Conservation (phyloP, 192 early-diverging fungal species). For the Podila minutissima region DNA sequence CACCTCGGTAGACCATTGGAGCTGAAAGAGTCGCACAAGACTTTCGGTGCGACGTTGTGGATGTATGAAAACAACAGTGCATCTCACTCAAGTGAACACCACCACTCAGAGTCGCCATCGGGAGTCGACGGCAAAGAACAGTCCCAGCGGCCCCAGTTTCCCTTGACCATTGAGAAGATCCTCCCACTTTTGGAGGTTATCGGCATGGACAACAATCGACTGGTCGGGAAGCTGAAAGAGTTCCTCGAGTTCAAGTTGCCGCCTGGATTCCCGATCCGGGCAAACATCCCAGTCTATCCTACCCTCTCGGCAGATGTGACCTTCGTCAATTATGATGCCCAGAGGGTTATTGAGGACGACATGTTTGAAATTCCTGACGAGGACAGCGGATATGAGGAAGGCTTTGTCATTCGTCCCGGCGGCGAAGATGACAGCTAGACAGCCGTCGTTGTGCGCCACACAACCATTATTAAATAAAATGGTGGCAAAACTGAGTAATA, state of each 20-base stretch:
- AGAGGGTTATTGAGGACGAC: constrained; percentile 22
- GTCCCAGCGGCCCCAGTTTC: constrained; percentile 17
- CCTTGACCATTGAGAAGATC: constrained; percentile 46
- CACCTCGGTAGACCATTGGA: constrained; percentile 47
- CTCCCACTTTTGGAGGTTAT: constrained; percentile 43
- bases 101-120: background rate
- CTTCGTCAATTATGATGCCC: constrained; percentile 50
- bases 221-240: constrained; percentile 45
- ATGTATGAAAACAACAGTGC: constrained; percentile 42
- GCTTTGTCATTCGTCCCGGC: constrained; percentile 33
- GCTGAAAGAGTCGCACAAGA: constrained; percentile 35
- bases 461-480: background rate
- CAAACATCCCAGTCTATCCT: constrained; percentile 47
- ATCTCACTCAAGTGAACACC: background rate
- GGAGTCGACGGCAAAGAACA: background rate
- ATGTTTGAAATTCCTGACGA: constrained; percentile 38
- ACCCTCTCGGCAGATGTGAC: constrained; percentile 45
- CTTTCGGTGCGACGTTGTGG: constrained; percentile 48
- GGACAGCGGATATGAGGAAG: constrained; percentile 24
- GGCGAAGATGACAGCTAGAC: constrained; percentile 32
- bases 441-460: background rate
- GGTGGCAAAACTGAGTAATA: background rate
- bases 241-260: constrained; percentile 47
- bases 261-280: constrained; percentile 44
- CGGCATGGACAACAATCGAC: constrained; percentile 52